A percentile compares a stretch with the other conserved stretches of the same genome.
Conservation (phyloP, 2,329 filamentous ascomycete genomes). For the Penicillium sp. region DNA sequence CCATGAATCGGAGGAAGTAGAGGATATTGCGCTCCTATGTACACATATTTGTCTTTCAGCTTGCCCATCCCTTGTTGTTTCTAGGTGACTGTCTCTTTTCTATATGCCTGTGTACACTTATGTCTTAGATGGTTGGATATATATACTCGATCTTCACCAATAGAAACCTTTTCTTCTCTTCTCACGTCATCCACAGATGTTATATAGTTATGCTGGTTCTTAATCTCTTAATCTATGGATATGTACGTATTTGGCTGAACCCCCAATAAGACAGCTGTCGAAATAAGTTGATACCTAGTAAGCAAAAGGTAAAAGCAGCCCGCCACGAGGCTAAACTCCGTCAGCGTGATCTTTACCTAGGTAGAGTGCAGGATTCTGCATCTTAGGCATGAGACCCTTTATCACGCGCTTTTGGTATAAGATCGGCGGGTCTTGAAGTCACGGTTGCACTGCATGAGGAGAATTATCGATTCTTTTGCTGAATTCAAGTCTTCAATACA, state of each 20-base stretch:
- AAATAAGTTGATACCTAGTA: not conserved
- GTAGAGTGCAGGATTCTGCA: not conserved
- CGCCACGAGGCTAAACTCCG: not conserved
- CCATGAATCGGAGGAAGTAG: slow-evolving; percentile 76
- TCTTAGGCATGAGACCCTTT: not conserved
- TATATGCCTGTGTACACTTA: slow-evolving; percentile 18
- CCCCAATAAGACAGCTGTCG: too few relatives aligned
- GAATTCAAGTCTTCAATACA: not conserved
- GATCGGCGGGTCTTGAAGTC: not conserved
- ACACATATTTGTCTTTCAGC: slow-evolving; percentile 16
- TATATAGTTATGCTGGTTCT: not conserved
- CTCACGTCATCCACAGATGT: not conserved
- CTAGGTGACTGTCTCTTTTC: slow-evolving; percentile 6
- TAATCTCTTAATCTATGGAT: not conserved
- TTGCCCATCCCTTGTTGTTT: slow-evolving; percentile 6
- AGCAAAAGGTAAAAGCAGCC: not conserved
- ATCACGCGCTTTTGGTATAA: not conserved
- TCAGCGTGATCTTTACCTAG: not conserved
- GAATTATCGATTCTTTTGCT: not conserved
- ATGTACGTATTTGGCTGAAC: not conserved
- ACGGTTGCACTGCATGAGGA: not conserved
- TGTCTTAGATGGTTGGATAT: slow-evolving; percentile 12
- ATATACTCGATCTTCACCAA: slow-evolving; percentile 6
- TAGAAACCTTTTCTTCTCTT: not conserved
- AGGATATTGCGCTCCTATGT: slow-evolving; percentile 10